phyloP scores from a whole-genome alignment of 2,329 filamentous ascomycete species.

The Scedosporium dehoogii region DNA sequence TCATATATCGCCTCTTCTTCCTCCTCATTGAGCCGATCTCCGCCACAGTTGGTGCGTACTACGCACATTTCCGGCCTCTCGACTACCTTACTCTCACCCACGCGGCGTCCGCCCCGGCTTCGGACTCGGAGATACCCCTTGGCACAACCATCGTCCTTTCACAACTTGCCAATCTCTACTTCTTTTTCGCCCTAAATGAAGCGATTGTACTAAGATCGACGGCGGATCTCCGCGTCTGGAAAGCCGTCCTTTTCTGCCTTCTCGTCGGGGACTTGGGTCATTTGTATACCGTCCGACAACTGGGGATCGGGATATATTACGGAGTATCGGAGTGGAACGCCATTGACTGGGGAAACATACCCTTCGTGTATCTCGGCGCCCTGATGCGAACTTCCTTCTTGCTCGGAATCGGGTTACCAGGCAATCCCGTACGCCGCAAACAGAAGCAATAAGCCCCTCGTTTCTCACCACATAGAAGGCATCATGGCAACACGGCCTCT shows the following conservation, averaged over 20 bases:
- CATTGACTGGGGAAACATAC: constrained; percentile 59
- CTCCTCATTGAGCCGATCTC: constrained; percentile 58
- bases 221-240: constrained; percentile 60
- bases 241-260: constrained; percentile 53
- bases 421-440: no score
- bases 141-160: constrained; percentile 58
- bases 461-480: background rate
- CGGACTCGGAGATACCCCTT: constrained; percentile 34
- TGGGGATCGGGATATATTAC: constrained; percentile 57
- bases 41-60: constrained; percentile 42
- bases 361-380: constrained; percentile 60
- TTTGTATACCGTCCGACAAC: constrained; percentile 51
- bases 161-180: constrained; percentile 69
- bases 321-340: constrained; percentile 52
- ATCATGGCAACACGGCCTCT: background rate
- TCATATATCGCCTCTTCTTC: constrained; percentile 62
- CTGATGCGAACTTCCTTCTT: constrained; percentile 50
- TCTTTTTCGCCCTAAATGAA: constrained; percentile 69
- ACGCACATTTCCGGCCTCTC: constrained; percentile 36
- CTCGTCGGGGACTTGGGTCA: constrained; percentile 71
- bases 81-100: constrained; percentile 58
- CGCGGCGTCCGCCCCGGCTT: constrained; percentile 35
- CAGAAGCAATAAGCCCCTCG: background rate
- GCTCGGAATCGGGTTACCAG: constrained; percentile 39
- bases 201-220: constrained; percentile 64